Conservation (phyloP, 2,329 filamentous ascomycete genomes). For the Verticillium dahliae region DNA sequence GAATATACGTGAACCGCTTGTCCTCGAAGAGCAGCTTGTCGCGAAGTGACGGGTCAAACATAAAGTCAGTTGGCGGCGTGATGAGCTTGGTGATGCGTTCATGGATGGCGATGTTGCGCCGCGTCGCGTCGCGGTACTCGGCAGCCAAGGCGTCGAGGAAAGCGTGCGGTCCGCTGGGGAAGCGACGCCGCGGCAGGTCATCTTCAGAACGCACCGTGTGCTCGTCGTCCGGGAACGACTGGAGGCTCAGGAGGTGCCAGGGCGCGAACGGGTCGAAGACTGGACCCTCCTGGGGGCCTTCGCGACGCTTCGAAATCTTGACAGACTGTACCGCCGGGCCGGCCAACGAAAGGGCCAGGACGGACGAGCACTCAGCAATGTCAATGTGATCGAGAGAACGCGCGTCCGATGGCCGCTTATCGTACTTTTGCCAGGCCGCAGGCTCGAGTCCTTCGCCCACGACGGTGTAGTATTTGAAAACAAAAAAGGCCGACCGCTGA, state of each 20-base stretch:
- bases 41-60: constrained; percentile 49
- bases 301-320: constrained; percentile 40
- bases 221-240: constrained; percentile 53
- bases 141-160: constrained; percentile 52
- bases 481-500: constrained; percentile 54
- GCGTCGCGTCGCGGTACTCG: constrained; percentile 55
- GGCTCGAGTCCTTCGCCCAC: constrained; percentile 49
- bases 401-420: constrained; percentile 33
- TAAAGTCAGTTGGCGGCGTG: constrained; percentile 51
- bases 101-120: constrained; percentile 50
- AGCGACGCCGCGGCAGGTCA: constrained; percentile 38
- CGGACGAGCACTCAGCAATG: constrained; percentile 51
- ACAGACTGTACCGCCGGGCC: constrained; percentile 44
- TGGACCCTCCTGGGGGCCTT: constrained; percentile 38
- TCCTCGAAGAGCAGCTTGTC: constrained; percentile 57
- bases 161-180: constrained; percentile 54
- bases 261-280: constrained; percentile 53
- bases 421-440: constrained; percentile 53
- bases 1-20: constrained; percentile 52
- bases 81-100: constrained; percentile 51
- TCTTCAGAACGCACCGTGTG: constrained; percentile 50
- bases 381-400: constrained; percentile 44
- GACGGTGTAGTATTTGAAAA: constrained; percentile 59
- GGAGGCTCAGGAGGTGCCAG: constrained; percentile 53
- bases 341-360: constrained; percentile 51